Conservation (phyloP, 2,329 filamentous ascomycete species). For the Domatiomyces catenatus region DNA sequence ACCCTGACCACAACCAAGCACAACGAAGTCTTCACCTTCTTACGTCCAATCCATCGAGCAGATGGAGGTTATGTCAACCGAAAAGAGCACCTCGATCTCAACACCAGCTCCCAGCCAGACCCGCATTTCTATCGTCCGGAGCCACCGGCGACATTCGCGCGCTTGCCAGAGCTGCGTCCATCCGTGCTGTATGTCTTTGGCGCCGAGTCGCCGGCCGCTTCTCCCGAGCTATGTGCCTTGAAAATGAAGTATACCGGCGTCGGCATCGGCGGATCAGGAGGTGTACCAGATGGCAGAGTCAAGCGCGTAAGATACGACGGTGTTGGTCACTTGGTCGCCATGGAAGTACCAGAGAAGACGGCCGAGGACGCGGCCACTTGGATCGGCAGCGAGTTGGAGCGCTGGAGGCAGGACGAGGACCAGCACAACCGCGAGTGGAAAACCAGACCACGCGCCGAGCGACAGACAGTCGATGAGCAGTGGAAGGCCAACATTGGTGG, state of each 20-base stretch:
- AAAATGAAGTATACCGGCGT: conserved; percentile 28
- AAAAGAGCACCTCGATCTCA: conserved; percentile 32
- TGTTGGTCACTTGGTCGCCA: conserved; percentile 17
- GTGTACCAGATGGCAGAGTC: conserved; percentile 38
- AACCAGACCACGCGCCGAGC: conserved; percentile 12
- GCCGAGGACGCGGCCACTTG: conserved; percentile 13
- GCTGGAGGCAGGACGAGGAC: conserved; percentile 15
- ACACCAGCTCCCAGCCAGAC: conserved; percentile 18
- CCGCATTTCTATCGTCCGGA: conserved; percentile 33
- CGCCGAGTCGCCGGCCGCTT: conserved; percentile 28
- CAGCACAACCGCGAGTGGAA: conserved; percentile 12
- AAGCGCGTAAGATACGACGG: conserved; percentile 15
- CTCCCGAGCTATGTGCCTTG: conserved; percentile 24
- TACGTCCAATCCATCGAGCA: conserved; percentile 36
- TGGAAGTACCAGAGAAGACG: conserved; percentile 18
- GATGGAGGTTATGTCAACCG: conserved; percentile 25
- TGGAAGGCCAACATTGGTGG: conserved; percentile 16
- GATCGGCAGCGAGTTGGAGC: conserved; percentile 14
- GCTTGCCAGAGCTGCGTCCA: conserved; percentile 30
- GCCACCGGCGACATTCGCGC: conserved; percentile 23
- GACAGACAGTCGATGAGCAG: conserved; percentile 14
- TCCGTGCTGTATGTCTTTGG: conserved; percentile 32
- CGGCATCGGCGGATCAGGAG: conserved; percentile 28
- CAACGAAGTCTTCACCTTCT: conserved; percentile 55
- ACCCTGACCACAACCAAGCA: conserved; percentile 68